Evolutionary conservation across 768 basidiomycete species (phyloP), one percentile per base, ranked within the genome.

Genomic region (Lactifluus echinatus): DNA sequence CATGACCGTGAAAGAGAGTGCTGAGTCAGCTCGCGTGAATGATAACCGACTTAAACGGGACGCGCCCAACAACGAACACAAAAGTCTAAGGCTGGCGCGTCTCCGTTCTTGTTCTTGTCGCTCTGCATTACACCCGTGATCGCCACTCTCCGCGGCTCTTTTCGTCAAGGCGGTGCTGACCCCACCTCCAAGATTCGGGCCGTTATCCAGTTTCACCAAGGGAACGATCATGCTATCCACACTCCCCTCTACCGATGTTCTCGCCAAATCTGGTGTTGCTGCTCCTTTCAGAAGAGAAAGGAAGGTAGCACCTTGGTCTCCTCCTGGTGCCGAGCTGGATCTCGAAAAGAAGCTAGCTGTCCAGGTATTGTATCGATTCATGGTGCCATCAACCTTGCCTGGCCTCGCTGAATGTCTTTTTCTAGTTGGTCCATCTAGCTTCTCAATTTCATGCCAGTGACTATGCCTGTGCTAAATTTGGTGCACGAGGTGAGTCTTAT

Each of bases 371-470:
- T 7, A 34, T 44, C 37, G 11, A n/a, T 39, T 10, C 29, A 1
- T 26, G n/a, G n/a, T 12, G 10, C 17, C 21, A 8, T 51, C 21
- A 21, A 15, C 21, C 24, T 14, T 5, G 8, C 39, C 21, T n/a
- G 26, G 40, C 39, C 31, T 53, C 1, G 8, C 34, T 43, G 28
- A 42, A 36, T 8, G 19, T 17, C n/a, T 24, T 3, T 40, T 24
- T 52, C 7, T 28, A 63, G 63, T 42, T 63, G 53, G 57, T 63
- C 39, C 63, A 63, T 46, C 50, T 63, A 15, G 63, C 63, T 44
- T 63, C 63, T 39, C 63, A 63, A 42, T 63, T 63, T 45, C 63
- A 63, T 26, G 63, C 56, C 19, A 63, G 63, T 29, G 63, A 62
- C 42, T 63, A 63, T 50, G 49, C 53, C 33, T 57, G 60, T 29